These are phyloP conservation scores for Akanthomyces lecanii DNA, from an alignment of 2,329 filamentous ascomycete genomes.

Conservation along the genomic window DNA sequence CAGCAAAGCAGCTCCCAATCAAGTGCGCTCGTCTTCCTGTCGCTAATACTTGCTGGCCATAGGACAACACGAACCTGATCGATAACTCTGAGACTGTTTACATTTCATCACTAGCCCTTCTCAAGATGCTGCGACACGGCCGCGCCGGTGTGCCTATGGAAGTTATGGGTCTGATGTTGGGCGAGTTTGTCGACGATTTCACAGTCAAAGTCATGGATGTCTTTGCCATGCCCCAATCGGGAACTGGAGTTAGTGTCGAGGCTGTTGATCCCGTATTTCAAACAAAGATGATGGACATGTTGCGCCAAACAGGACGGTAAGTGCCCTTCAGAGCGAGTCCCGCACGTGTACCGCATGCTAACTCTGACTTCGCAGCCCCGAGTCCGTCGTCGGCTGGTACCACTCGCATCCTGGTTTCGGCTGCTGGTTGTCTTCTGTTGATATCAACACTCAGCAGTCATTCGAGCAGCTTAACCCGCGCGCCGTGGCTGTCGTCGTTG, in stretches of 20 bases:
- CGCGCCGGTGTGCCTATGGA: slow-evolving; percentile 98
- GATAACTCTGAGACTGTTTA: slow-evolving; percentile 99
- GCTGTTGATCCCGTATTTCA: slow-evolving; percentile 98
- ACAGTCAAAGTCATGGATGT: slow-evolving; percentile 98
- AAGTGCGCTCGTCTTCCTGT: background rate
- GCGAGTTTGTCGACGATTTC: slow-evolving; percentile 98
- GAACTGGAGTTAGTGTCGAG: slow-evolving; percentile 96
- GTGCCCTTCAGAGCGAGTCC: slow-evolving; percentile 23
- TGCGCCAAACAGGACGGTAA: slow-evolving; percentile 92
- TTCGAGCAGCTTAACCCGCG: slow-evolving; percentile 97
- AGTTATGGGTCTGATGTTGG: slow-evolving; percentile 98
- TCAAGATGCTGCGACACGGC: slow-evolving; percentile 98
- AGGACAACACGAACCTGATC: slow-evolving; percentile 90
- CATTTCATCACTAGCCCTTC: slow-evolving; percentile 91
- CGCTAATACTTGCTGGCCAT: slow-evolving; percentile 19
- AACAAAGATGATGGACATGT: slow-evolving; percentile 99
- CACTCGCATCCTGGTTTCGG: slow-evolving; percentile 98
- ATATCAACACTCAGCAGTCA: slow-evolving; percentile 99
- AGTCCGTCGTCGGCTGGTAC: slow-evolving; percentile 98
- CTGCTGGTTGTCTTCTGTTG: slow-evolving; percentile 97
- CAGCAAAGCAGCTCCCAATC: slow-evolving; percentile 18
- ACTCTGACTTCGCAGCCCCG: slow-evolving; percentile 57
- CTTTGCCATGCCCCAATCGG: slow-evolving; percentile 98
- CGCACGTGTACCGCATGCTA: slow-evolving; percentile 9
- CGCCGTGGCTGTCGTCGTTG: slow-evolving; percentile 94